Base-by-base conservation (phyloP, 2,329 filamentous ascomycete genomes). In the Sclerotinia subarctica region DNA sequence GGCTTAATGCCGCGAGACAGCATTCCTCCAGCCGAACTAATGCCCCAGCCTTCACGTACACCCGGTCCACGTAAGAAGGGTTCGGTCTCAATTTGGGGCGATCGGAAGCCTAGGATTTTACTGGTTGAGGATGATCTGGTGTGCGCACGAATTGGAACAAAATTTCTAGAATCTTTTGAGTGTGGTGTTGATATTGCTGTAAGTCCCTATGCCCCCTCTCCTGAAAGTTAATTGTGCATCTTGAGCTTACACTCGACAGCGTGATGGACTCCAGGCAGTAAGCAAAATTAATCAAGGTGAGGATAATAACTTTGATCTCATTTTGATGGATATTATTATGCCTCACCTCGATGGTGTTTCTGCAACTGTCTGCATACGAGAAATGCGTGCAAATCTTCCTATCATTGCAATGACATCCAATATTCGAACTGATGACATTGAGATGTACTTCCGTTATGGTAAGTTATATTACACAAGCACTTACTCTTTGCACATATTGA, bases 331-430 rank as follows among this genome's bases (percentile, higher is more conserved):
- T 77, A 94, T 99, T 72, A 96, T 99, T 73, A 98, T 99, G 95
- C 95, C 95, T 7, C 91, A 94, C 72, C 84, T 98, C 66, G 95
- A 98, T 75, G 95, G 95, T 73, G 93, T 98, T 7, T 97, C 94
- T 21, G 94, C 95, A 3, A 97, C 93, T 68, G 92, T 95, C 76
- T 88, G 97, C 70, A 97, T 99, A 72, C 88, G 94, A 65, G 92
- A 97, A 76, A 92, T 94, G 70, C 89, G 93, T 71, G 87, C 88
- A 49, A 87, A 89, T 7, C 89, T 91, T 26, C 95, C 95, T 0
- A 96, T 99, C 74, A 92, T 99, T 69, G 95, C 95, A 58, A 98
- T 99, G 95, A 99, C 95, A 3, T 97, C 94, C 4, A 99, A 98
- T 77, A 98, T 99, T 72, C 88, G 95, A 72, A 94, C 93, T 70